Conservation (phyloP, 257 asterid genomes). For the Avicennia marina region DNA sequence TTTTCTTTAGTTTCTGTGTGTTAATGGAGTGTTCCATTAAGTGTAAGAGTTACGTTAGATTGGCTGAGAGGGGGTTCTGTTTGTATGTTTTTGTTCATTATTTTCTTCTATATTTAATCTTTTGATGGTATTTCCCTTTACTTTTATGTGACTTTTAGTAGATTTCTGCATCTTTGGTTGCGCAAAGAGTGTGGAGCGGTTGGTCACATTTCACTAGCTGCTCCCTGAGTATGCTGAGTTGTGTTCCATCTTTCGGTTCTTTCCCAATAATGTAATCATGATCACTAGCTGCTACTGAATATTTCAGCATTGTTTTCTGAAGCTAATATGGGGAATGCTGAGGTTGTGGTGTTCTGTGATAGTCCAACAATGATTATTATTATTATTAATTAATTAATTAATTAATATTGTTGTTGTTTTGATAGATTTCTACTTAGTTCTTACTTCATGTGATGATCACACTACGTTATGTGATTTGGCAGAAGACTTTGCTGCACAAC, state of each 20-base stretch:
- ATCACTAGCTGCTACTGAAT: background rate
- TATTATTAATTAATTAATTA: too few relatives aligned
- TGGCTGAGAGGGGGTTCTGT: background rate
- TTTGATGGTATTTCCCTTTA: slow-evolving; percentile 2
- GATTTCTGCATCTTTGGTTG: too few relatives aligned
- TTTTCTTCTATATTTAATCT: background rate
- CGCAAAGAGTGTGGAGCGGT: background rate
- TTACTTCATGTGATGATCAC: background rate
- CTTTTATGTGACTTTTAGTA: background rate
- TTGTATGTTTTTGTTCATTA: background rate
- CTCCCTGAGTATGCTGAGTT: background rate
- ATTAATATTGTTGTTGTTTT: background rate
- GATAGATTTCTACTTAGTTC: background rate
- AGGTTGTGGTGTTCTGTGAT: too few relatives aligned
- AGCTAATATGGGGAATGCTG: background rate
- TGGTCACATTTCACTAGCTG: background rate
- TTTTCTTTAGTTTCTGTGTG: too few relatives aligned
- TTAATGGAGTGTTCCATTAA: too few relatives aligned
- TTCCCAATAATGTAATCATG: background rate
- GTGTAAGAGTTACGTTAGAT: too few relatives aligned
- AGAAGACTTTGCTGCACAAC: slow-evolving; percentile 69
- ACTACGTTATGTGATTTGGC: slow-evolving; percentile 21
- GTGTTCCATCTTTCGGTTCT: background rate
- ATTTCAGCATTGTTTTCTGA: background rate
- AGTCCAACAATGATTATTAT: too few relatives aligned